Base-by-base conservation (phyloP, 208 protist genomes). In the Endotrypanum monterogeii region DNA sequence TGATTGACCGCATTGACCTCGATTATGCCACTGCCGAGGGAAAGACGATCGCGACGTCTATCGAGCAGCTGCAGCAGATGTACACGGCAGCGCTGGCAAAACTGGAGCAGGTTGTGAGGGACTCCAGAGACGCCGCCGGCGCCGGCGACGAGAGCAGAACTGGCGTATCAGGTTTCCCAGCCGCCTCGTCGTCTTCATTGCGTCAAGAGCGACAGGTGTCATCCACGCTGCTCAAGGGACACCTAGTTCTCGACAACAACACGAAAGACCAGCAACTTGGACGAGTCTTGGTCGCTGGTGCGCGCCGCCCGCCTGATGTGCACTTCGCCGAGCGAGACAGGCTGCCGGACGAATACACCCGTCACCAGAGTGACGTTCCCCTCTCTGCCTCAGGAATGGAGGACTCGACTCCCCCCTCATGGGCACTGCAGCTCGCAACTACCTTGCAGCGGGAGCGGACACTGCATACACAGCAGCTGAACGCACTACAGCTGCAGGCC, bases 21-120 rank as follows among this genome's bases (percentile, higher is more conserved):
- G 88, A 90, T 39, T 96, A 92, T 76, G 76, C 78, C 55, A 89
- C 86, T 5, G 76, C 86, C 35, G 89, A 96, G 60, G 91, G 89
- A 20, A 88, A 89, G 65, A 88, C 88, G 46, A 80, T 92, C 28
- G 91, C 83, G n/a, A 79, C 79, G 0, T 81, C 84, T 7, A 74
- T 92, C 20, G 89, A 89, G 73, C 80, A 87, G 56, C 72, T 93
- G 39, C 86, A 84, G 52, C 77, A 75, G 41, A 23, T 75, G 66
- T 73, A 57, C 68, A 48, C 16, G 39, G 73, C 58, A 12, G 44
- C 50, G 23, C 44, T 58, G 46, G 56, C 18, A 25, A 62, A 60
- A 50, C 63, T 56, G 8, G 60, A 78, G 16, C 48, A 74, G 63
- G 50, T 32, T 4, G 46, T 70, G n/a, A n/a, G n/a, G 71, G 35